Percentiles rank a stretch among this genome's conserved stretches.
Evolutionary conservation across 495 filamentous ascomycete species (phyloP).

Genomic region (Terfezia claveryi): DNA sequence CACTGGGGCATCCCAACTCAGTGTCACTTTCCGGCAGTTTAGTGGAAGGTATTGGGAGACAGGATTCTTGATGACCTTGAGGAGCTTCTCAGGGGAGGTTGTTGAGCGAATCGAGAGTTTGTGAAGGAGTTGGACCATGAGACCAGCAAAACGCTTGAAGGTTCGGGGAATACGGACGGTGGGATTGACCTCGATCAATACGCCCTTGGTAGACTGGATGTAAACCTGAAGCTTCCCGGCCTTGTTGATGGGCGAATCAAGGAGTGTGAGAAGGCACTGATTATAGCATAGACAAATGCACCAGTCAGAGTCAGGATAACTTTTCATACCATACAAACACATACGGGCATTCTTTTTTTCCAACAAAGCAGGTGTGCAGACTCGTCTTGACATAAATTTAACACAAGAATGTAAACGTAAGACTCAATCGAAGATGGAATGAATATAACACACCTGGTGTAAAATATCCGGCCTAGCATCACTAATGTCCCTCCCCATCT

Average conservation of each 20-base stretch:
- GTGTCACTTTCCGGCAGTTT: constrained; percentile 90
- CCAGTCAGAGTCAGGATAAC: background rate
- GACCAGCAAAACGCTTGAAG: constrained; percentile 93
- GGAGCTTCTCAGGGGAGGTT: constrained; percentile 86
- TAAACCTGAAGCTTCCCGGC: constrained; percentile 93
- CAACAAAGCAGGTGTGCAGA: constrained; percentile 2
- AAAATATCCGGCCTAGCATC: constrained; percentile 94
- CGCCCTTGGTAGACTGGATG: constrained; percentile 90
- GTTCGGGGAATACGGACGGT: constrained; percentile 91
- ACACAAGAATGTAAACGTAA: background rate
- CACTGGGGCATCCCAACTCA: constrained; percentile 74
- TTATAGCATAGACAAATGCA: background rate
- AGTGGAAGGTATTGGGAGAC: constrained; percentile 91
- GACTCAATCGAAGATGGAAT: background rate
- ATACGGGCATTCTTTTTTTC: no score
- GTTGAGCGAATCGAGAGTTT: constrained; percentile 87
- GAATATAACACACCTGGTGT: constrained; percentile 53
- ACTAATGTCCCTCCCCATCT: constrained; percentile 97
- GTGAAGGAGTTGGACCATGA: constrained; percentile 98
- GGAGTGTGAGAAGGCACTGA: constrained; percentile 88
- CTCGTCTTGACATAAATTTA: background rate
- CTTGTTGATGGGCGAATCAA: constrained; percentile 97
- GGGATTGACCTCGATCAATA: constrained; percentile 91
- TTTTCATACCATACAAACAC: no score
- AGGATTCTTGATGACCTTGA: constrained; percentile 93